These are phyloP conservation scores for Alloteropsis semialata DNA, from an alignment of 176 grass and related monocot species.

Conservation along the genomic window DNA sequence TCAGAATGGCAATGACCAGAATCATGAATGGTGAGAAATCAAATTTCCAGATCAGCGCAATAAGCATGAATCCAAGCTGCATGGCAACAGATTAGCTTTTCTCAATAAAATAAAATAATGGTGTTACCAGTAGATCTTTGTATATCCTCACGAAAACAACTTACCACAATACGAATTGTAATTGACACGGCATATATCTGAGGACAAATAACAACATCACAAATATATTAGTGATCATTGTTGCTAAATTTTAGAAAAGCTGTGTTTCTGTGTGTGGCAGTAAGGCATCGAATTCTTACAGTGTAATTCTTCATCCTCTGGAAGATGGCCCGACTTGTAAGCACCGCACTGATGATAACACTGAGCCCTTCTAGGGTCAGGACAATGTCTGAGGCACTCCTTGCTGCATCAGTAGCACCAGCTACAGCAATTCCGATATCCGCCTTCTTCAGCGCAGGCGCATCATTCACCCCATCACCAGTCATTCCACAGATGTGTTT, in stretches of 20 bases:
- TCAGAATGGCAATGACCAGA: conserved; percentile 89
- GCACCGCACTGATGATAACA: conserved; percentile 93
- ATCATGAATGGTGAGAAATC: conserved; percentile 99
- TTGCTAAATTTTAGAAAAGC: not conserved
- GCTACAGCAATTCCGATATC: conserved; percentile 95
- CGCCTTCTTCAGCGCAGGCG: conserved; percentile 88
- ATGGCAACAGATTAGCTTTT: not conserved
- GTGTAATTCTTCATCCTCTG: conserved; percentile 99
- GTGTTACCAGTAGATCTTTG: not conserved
- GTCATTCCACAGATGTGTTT: conserved; percentile 98
- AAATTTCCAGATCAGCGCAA: conserved; percentile 93
- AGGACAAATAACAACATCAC: not conserved
- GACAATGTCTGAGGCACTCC: conserved; percentile 90
- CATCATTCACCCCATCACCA: conserved; percentile 94
- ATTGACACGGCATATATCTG: conserved; percentile 99
- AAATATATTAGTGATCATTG: not conserved
- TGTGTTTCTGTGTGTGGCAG: no score
- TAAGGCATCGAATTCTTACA: conserved; percentile 24
- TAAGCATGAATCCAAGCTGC: conserved; percentile 88
- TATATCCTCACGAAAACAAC: not conserved
- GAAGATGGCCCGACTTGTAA: conserved; percentile 89
- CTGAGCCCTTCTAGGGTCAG: conserved; percentile 83
- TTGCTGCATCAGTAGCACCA: conserved; percentile 84
- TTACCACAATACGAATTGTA: conserved; percentile 96
- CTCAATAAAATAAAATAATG: not conserved